Evolutionary conservation across 192 early-diverging fungal species (phyloP).

Genomic region (Coemansia sp.): DNA sequence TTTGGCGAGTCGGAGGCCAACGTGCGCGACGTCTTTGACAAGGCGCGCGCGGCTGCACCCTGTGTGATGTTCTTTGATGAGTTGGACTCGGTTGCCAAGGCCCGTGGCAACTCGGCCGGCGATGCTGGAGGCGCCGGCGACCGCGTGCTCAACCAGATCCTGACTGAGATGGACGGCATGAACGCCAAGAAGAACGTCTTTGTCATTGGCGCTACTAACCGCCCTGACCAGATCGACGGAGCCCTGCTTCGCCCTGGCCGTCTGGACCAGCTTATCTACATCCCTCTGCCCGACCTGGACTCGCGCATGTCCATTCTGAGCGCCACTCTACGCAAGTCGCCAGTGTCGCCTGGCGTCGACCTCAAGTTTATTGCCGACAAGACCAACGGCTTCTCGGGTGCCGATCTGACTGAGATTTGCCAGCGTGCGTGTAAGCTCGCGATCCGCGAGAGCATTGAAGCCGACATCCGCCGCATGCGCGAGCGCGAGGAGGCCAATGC

Average conservation of each 20-base stretch:
- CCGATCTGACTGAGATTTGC: conserved; percentile 98
- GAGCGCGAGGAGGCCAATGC: conserved; percentile 74
- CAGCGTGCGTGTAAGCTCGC: conserved; percentile 97
- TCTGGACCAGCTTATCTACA: conserved; percentile 98
- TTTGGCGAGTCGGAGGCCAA: conserved; percentile 99
- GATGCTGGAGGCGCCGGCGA: conserved; percentile 95
- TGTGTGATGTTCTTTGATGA: conserved; percentile 99
- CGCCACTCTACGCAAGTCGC: conserved; percentile 94
- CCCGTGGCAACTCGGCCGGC: conserved; percentile 79
- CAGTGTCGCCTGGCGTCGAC: conserved; percentile 79
- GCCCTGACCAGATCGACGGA: conserved; percentile 98
- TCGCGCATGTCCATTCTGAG: conserved; percentile 86
- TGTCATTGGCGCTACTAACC: conserved; percentile 99
- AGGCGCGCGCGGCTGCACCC: conserved; percentile 95
- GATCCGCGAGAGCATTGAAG: conserved; percentile 94
- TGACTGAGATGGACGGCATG: conserved; percentile 99
- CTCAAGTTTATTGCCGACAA: conserved; percentile 84
- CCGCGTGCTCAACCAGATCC: conserved; percentile 98
- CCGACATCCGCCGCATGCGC: conserved; percentile 76
- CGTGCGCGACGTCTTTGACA: conserved; percentile 99
- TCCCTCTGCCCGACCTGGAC: conserved; percentile 88
- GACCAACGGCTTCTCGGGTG: conserved; percentile 96
- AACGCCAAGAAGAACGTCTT: conserved; percentile 99
- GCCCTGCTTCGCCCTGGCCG: conserved; percentile 98
- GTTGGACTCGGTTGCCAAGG: conserved; percentile 97